Evolutionary conservation across 352 stramenopile genomes (phyloP).

Genomic region (Globisporangium spinosum): DNA sequence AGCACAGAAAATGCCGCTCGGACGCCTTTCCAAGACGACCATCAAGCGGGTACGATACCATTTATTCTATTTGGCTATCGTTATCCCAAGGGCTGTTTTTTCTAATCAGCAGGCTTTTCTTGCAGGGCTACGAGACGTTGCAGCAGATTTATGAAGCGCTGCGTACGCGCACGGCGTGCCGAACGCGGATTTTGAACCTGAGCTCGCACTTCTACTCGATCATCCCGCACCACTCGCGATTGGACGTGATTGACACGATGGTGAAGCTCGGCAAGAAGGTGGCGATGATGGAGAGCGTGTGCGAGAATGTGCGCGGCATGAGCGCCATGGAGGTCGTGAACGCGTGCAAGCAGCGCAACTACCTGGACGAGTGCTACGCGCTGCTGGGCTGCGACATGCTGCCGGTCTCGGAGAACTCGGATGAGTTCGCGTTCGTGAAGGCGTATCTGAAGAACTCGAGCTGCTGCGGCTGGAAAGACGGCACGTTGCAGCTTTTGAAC

Average conservation of each 20-base stretch:
- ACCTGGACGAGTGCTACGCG: conserved; percentile 60
- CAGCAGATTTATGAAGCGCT: conserved; percentile 61
- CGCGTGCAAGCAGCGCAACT: conserved; percentile 43
- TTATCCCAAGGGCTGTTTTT: neutral
- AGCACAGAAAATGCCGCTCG: conserved; percentile 47
- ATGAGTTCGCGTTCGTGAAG: conserved; percentile 56
- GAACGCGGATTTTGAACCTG: conserved; percentile 35
- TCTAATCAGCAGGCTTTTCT: conserved; percentile 5
- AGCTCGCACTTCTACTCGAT: conserved; percentile 71
- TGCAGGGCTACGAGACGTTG: conserved; percentile 58
- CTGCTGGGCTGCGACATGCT: conserved; percentile 48
- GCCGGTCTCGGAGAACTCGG: conserved; percentile 35
- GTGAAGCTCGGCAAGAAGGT: conserved; percentile 61
- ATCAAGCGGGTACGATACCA: conserved; percentile 44
- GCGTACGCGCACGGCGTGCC: conserved; percentile 32
- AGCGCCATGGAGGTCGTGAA: conserved; percentile 32
- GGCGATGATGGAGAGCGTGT: conserved; percentile 49
- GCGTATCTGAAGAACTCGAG: conserved; percentile 70
- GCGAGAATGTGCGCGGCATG: conserved; percentile 39
- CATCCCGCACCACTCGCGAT: conserved; percentile 47
- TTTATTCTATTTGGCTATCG: neutral
- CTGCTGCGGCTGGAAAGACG: conserved; percentile 57
- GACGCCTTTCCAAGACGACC: conserved; percentile 49
- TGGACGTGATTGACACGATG: conserved; percentile 66
- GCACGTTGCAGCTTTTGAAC: conserved; percentile 45